Conservation (phyloP, 176 grass and related monocot species). For the Juncus effusus region DNA sequence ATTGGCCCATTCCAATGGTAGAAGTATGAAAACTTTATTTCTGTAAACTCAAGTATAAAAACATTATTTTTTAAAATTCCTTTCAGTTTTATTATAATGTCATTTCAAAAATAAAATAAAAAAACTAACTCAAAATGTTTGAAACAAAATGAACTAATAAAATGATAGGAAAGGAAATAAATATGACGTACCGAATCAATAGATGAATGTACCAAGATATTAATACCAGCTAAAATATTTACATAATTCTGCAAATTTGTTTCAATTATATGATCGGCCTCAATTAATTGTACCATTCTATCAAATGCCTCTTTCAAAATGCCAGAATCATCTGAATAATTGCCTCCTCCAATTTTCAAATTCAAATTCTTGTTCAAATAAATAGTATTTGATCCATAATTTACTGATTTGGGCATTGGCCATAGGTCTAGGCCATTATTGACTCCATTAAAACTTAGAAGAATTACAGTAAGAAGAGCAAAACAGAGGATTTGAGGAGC, state of each 20-base stretch:
- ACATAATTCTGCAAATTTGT: conserved; percentile 27
- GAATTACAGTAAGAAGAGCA: conserved; percentile 17
- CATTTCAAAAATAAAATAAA: too few relatives aligned
- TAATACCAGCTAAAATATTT: conserved; percentile 45
- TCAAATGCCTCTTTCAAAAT: conserved; percentile 82
- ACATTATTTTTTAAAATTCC: too few relatives aligned
- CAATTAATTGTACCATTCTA: conserved; percentile 54
- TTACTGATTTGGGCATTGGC: conserved; percentile 71
- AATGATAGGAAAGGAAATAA: conserved; percentile 1
- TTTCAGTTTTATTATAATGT: too few relatives aligned
- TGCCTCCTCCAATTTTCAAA: conserved; percentile 56
- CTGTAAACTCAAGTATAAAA: too few relatives aligned
- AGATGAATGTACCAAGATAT: conserved; percentile 52
- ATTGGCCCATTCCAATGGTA: too few relatives aligned
- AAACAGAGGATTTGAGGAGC: conserved; percentile 17
- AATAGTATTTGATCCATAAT: conserved; percentile 50
- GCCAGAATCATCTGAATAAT: conserved; percentile 50
- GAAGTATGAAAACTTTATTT: too few relatives aligned
- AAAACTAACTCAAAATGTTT: too few relatives aligned
- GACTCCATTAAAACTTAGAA: conserved; percentile 34
- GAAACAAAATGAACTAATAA: conserved; percentile 1
- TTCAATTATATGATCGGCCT: conserved; percentile 45
- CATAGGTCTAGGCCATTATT: conserved; percentile 54
- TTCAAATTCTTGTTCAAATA: conserved; percentile 58
- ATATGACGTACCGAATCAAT: conserved; percentile 49